These are phyloP conservation scores for Cyathus striatus DNA, from an alignment of 768 basidiomycete species.

Conservation along the genomic window DNA sequence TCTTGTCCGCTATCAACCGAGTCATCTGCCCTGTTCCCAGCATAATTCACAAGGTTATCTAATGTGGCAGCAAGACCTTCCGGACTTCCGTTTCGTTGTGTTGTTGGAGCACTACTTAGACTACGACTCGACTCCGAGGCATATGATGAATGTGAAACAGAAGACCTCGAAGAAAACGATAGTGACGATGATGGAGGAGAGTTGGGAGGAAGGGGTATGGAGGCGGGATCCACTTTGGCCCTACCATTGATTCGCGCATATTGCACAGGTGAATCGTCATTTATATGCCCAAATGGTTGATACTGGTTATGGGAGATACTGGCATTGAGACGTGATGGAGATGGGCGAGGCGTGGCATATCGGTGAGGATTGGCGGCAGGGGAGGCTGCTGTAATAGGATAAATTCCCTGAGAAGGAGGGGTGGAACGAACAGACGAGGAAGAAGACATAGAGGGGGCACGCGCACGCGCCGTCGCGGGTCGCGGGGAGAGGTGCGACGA, in stretches of 20 bases:
- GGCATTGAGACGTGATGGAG: slow-evolving; percentile 6
- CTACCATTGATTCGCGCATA: slow-evolving; percentile 10
- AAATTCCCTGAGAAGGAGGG: slow-evolving; percentile 27
- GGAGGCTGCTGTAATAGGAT: slow-evolving; percentile 52
- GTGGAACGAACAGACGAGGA: slow-evolving; percentile 19
- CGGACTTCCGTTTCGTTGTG: slow-evolving; percentile 11
- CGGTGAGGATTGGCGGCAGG: slow-evolving; percentile 60
- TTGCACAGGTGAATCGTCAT: slow-evolving; percentile 4
- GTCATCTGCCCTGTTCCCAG: slow-evolving; percentile 21
- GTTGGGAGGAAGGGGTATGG: slow-evolving; percentile 58
- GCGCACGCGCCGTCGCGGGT: slow-evolving; percentile 20
- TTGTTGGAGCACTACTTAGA: slow-evolving; percentile 18
- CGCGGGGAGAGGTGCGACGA: slow-evolving; percentile 21
- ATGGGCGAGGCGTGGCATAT: slow-evolving; percentile 30
- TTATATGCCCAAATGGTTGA: slow-evolving; percentile 15
- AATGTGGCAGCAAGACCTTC: slow-evolving; percentile 29
- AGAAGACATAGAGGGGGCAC: slow-evolving; percentile 38
- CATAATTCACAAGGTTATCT: slow-evolving; percentile 36
- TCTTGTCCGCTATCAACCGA: slow-evolving; percentile 23
- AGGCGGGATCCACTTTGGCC: slow-evolving; percentile 47
- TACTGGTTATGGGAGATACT: neutral
- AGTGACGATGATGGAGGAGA: slow-evolving; percentile 70
- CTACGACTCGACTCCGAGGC: slow-evolving; percentile 32
- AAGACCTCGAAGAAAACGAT: slow-evolving; percentile 78
- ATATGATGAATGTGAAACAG: slow-evolving; percentile 49